Evolutionary conservation across 2,329 filamentous ascomycete species (phyloP).

Genomic region (Colletotrichum cuscutae): DNA sequence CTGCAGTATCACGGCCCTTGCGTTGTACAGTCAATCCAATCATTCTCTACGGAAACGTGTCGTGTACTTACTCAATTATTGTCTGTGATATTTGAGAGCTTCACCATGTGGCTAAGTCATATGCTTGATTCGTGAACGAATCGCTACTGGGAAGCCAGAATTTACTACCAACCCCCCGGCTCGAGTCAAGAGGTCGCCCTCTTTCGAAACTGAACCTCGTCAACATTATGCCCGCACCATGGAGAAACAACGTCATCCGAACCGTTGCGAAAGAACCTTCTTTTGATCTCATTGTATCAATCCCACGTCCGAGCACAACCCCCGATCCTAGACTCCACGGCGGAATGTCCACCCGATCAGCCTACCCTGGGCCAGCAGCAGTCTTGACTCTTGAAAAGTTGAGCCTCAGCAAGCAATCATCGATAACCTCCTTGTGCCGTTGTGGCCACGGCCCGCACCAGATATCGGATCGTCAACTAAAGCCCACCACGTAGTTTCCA

Average conservation of each 20-base stretch:
- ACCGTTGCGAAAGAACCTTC: constrained; percentile 6
- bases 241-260: constrained; percentile 31
- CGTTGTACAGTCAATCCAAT: not conserved
- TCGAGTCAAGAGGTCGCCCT: constrained; percentile 11
- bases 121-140: not conserved
- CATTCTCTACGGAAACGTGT: not conserved
- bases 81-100: too few species aligned
- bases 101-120: not conserved
- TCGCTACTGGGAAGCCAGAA: not conserved
- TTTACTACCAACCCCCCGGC: not conserved
- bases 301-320: not conserved
- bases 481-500: constrained; percentile 14
- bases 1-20: not conserved
- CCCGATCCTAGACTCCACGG: too few species aligned
- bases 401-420: not conserved
- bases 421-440: not conserved
- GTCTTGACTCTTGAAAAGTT: too few species aligned
- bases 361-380: not conserved
- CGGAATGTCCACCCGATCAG: not conserved
- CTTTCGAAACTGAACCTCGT: constrained; percentile 13
- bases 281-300: not conserved
- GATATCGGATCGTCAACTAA: not conserved
- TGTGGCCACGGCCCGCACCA: not conserved
- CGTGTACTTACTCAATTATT: too few species aligned
- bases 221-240: not conserved